These are phyloP conservation scores for Diddensiella transvaalensis DNA, from an alignment of 805 yeast species.

Conservation along the genomic window DNA sequence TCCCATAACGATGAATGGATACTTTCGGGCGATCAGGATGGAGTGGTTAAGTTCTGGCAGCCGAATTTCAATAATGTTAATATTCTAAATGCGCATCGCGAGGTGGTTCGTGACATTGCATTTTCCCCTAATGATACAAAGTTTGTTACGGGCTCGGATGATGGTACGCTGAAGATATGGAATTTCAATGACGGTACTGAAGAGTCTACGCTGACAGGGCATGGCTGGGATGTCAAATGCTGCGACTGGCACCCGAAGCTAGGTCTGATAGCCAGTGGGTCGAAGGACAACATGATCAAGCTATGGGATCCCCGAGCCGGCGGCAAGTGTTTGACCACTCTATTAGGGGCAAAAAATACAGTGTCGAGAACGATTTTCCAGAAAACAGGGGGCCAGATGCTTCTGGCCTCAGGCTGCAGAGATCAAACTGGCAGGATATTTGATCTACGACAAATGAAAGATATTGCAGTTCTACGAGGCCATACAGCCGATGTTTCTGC, in stretches of 20 bases:
- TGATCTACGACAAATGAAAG: constrained; percentile 83
- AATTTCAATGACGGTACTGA: constrained; percentile 84
- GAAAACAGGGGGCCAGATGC: constrained; percentile 65
- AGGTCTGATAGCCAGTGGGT: constrained; percentile 87
- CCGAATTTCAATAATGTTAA: constrained; percentile 93
- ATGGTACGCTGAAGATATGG: constrained; percentile 87
- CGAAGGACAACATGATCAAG: constrained; percentile 89
- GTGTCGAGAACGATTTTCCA: constrained; percentile 85
- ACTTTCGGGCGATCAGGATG: constrained; percentile 89
- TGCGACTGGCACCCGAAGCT: constrained; percentile 94
- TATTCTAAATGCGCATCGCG: constrained; percentile 64
- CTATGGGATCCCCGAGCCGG: constrained; percentile 90
- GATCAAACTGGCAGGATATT: constrained; percentile 86
- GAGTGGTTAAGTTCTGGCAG: constrained; percentile 92
- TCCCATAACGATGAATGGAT: constrained; percentile 94
- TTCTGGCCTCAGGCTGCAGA: constrained; percentile 81
- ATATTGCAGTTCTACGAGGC: constrained; percentile 67
- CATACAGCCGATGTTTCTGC: constrained; percentile 81
- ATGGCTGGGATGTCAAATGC: constrained; percentile 98
- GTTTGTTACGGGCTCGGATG: constrained; percentile 94
- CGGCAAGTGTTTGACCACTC: constrained; percentile 67
- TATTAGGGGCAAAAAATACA: constrained; percentile 92
- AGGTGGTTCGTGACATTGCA: constrained; percentile 79
- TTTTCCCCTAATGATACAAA: constrained; percentile 89
- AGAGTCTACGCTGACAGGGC: constrained; percentile 79